A percentile compares a stretch with the other conserved stretches of the same genome.
Evolutionary conservation across 129 eudicot species (phyloP).

Genomic region (Scalesia atractyloides): DNA sequence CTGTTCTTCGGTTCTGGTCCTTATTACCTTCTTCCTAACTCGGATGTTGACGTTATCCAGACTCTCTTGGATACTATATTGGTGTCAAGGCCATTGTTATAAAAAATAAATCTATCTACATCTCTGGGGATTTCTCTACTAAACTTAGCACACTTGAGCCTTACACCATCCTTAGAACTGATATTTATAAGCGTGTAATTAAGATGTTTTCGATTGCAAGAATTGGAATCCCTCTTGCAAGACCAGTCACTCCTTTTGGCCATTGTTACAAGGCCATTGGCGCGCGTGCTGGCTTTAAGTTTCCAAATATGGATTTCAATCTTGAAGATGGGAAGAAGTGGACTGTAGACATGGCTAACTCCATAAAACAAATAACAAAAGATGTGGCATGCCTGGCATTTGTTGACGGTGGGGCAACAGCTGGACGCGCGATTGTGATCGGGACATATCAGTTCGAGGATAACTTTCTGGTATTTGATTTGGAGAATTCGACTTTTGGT

Average conservation of each 20-base stretch:
- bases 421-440: conserved; percentile 27
- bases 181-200: conserved; percentile 18
- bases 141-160: conserved; percentile 37
- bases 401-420: conserved; percentile 40
- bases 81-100: conserved; percentile 32
- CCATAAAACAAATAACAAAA: neutral
- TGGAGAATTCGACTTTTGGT: neutral
- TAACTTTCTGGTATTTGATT: neutral
- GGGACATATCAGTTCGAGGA: conserved; percentile 43
- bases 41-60: conserved; percentile 24
- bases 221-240: neutral
- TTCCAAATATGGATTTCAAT: neutral
- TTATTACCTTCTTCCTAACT: conserved; percentile 37
- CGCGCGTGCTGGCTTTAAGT: neutral
- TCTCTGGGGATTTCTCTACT: conserved; percentile 9
- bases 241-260: neutral
- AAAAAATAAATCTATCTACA: conserved; percentile 22
- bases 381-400: conserved; percentile 40
- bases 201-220: neutral
- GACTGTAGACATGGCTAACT: neutral
- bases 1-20: conserved; percentile 49
- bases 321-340: neutral
- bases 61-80: conserved; percentile 34
- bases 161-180: conserved; percentile 29
- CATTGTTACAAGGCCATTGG: conserved; percentile 32